Base-by-base conservation (phyloP, 345 rosid species). In the Lumnitzera racemosa region DNA sequence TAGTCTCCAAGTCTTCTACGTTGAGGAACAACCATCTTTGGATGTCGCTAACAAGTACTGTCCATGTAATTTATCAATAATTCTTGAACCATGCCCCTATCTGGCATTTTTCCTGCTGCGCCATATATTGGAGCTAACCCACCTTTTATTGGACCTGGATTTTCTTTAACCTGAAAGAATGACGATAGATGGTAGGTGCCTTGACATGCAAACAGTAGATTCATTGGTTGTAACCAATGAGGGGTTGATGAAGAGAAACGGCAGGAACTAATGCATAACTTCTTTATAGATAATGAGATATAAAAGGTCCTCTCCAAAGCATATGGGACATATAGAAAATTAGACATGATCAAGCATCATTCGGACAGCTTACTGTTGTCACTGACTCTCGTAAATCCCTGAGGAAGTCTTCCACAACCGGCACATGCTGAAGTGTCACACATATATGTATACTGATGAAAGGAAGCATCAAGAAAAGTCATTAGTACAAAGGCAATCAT, bases 111-210 rank as follows among this genome's bases (percentile, higher is more conserved):
- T 73, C 92, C 96, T 1, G 92, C 96, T 15, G 99, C 99, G 59
- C 97, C 99, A 56, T 94, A 94, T 59, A 90, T 83, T 56, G 97
- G 90, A 49, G 97, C 97, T 20, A 86, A 62, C 50, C 99, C 96
- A 53, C 96, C 99, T 1, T 46, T 84, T 59, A 84, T 69, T 4
- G 96, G 95, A 57, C 97, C 97, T 5, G 96, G 99, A 64, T 84
- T 90, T 62, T 58, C 71, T 70, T 86, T 90, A 57, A 88, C 95
- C 95, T 90, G 79, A 67, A 56, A 47, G 0, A 46, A 24, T 12
- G 20, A 13, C 3, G 13, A 27, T 5, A 27, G 15, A 11, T 0
- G 10, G 3, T 23, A 24, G 27, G 27, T 29, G 27, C 5, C 14
- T 0, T 9, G 12, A 8, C 3, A 53, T 14, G 27, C 29, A 49